Percentiles rank a stretch among this genome's conserved stretches.
Evolutionary conservation across 192 early-diverging fungal species (phyloP).

Genomic region (Rhizophlyctis rosea): DNA sequence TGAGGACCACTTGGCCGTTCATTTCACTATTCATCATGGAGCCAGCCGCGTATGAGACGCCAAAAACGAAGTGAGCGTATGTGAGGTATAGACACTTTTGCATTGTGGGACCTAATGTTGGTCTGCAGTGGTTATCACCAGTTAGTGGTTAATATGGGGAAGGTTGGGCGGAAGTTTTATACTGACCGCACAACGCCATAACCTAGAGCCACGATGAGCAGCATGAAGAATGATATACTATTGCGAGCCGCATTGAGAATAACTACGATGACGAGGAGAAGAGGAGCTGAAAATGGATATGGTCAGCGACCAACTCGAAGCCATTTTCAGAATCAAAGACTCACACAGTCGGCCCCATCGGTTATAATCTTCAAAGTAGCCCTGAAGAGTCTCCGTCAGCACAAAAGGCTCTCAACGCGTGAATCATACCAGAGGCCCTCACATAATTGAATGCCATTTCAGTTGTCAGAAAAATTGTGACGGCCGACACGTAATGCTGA

Average conservation of each 20-base stretch:
- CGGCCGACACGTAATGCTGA: slow-evolving; percentile 85
- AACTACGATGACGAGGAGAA: slow-evolving; percentile 71
- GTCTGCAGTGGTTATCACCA: too few relatives aligned
- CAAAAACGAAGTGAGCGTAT: slow-evolving; percentile 80
- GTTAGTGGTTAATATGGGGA: too few relatives aligned
- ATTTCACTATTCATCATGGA: slow-evolving; percentile 69
- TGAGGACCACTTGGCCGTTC: slow-evolving; percentile 62
- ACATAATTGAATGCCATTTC: slow-evolving; percentile 94
- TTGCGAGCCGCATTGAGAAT: slow-evolving; percentile 86
- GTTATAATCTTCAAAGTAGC: slow-evolving; percentile 49
- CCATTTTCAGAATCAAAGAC: slow-evolving; percentile 2
- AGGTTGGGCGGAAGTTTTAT: too few relatives aligned
- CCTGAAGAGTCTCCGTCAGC: too few relatives aligned
- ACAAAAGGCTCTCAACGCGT: too few relatives aligned
- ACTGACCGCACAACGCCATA: slow-evolving; percentile 93
- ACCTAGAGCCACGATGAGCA: slow-evolving; percentile 91
- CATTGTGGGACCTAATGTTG: slow-evolving; percentile 87
- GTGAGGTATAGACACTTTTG: slow-evolving; percentile 77
- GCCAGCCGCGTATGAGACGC: slow-evolving; percentile 81
- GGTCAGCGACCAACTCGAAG: background rate
- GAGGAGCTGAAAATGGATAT: slow-evolving; percentile 35
- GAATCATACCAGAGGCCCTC: too few relatives aligned
- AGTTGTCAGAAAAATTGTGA: slow-evolving; percentile 80
- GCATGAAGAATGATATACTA: slow-evolving; percentile 93
- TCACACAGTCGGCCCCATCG: slow-evolving; percentile 28